Percentiles rank a stretch among this genome's conserved stretches.
phyloP scores from a whole-genome alignment of 2,329 filamentous ascomycete species.

The Microdochium paspali region DNA sequence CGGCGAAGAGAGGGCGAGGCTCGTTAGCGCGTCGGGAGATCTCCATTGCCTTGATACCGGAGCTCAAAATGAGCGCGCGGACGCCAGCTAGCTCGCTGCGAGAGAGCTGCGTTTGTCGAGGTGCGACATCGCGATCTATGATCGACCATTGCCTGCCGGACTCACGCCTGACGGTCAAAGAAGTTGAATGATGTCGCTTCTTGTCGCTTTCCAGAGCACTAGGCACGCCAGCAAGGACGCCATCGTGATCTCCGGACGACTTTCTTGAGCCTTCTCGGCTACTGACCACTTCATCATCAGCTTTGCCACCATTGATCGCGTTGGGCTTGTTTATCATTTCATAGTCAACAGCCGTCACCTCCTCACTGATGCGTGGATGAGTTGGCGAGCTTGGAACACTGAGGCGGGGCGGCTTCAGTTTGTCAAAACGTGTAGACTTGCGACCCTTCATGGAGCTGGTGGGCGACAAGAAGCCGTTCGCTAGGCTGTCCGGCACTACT shows the following conservation, averaged over 20 bases:
- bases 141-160: slow-evolving; percentile 39
- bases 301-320: neutral
- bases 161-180: slow-evolving; percentile 9
- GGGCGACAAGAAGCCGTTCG: neutral
- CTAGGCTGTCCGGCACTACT: slow-evolving; percentile 22
- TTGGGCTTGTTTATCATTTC: neutral
- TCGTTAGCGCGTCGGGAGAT: slow-evolving; percentile 58
- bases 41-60: slow-evolving; percentile 83
- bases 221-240: slow-evolving; percentile 13
- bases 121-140: slow-evolving; percentile 28
- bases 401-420: slow-evolving; percentile 38
- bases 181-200: slow-evolving; percentile 3
- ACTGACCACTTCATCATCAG: neutral
- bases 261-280: slow-evolving; percentile 16
- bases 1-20: slow-evolving; percentile 25
- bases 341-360: slow-evolving; percentile 10
- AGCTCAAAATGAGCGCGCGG: slow-evolving; percentile 65
- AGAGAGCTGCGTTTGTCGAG: slow-evolving; percentile 35
- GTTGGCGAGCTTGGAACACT: slow-evolving; percentile 31
- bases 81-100: slow-evolving; percentile 75
- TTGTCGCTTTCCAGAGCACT: slow-evolving; percentile 1
- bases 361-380: slow-evolving; percentile 21
- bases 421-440: slow-evolving; percentile 34
- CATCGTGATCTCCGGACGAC: slow-evolving; percentile 25
- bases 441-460: slow-evolving; percentile 5